Conservation (phyloP, 1,284 basidiomycete genomes). For the Earliella scabrosa region DNA sequence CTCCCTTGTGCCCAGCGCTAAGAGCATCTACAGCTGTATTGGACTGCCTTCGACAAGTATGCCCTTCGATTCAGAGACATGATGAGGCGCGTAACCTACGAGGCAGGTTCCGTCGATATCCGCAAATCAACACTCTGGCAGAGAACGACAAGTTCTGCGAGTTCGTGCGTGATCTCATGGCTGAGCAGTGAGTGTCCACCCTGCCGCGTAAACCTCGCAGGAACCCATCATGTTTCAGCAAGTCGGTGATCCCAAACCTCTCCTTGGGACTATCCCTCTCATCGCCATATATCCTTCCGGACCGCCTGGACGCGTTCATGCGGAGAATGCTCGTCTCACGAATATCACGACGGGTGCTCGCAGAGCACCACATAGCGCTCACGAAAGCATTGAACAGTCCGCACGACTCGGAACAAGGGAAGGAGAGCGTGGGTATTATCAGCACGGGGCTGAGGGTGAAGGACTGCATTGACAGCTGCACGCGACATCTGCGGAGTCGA, state of each 20-base stretch:
- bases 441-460: constrained; percentile 77
- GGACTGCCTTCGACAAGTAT: constrained; percentile 83
- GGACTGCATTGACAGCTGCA: constrained; percentile 73
- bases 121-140: constrained; percentile 70
- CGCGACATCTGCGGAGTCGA: constrained; percentile 57
- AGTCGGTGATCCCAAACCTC: constrained; percentile 77
- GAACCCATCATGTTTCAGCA: constrained; percentile 50
- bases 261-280: constrained; percentile 79
- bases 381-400: constrained; percentile 57
- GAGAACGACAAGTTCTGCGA: constrained; percentile 84
- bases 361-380: constrained; percentile 88
- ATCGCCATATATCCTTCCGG: constrained; percentile 77
- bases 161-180: constrained; percentile 67
- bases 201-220: too few relatives aligned
- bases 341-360: constrained; percentile 87
- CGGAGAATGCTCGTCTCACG: constrained; percentile 89
- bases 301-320: constrained; percentile 88
- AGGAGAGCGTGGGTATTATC: constrained; percentile 84
- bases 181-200: constrained; percentile 81
- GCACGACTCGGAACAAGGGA: constrained; percentile 41
- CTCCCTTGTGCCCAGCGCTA: neutral
- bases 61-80: constrained; percentile 13
- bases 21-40: constrained; percentile 61
- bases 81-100: constrained; percentile 18
- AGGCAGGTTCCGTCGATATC: constrained; percentile 75